Percentiles rank a stretch among this genome's conserved stretches.
Evolutionary conservation across 345 rosid species (phyloP).

Genomic region (Populus ilicifolia): DNA sequence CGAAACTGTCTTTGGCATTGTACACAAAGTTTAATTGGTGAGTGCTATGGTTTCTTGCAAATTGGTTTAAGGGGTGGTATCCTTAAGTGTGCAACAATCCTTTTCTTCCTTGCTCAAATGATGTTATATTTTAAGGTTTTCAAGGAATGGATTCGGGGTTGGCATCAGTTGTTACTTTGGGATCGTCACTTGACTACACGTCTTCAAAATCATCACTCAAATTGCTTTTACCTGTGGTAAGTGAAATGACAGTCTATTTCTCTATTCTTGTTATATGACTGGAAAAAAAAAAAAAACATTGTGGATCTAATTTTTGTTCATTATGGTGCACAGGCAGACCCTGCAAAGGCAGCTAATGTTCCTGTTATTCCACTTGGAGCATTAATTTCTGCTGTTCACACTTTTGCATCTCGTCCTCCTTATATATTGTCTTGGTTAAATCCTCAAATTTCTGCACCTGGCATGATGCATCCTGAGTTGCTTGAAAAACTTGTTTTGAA

Average conservation of each 20-base stretch:
- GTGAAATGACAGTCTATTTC: constrained; percentile 23
- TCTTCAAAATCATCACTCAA: constrained; percentile 65
- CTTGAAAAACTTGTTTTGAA: constrained; percentile 62
- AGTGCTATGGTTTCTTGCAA: neutral
- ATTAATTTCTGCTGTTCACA: constrained; percentile 54
- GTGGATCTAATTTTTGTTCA: constrained; percentile 11
- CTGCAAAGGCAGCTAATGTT: constrained; percentile 55
- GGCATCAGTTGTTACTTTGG: constrained; percentile 60
- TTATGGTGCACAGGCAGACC: constrained; percentile 49
- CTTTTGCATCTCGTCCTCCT: constrained; percentile 63
- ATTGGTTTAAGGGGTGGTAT: neutral
- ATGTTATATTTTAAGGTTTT: constrained; percentile 35
- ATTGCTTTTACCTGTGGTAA: constrained; percentile 71
- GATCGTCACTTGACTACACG: constrained; percentile 73
- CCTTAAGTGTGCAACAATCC: neutral
- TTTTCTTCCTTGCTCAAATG: constrained; percentile 12
- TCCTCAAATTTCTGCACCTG: constrained; percentile 55
- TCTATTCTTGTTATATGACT: neutral
- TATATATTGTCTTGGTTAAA: constrained; percentile 59
- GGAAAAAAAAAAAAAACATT: neutral
- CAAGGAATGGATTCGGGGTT: constrained; percentile 65
- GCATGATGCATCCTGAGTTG: constrained; percentile 66
- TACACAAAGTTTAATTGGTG: neutral
- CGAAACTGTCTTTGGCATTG: neutral
- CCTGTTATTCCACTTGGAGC: constrained; percentile 62